These are phyloP conservation scores for Neofusicoccum sp. DNA, from an alignment of 2,329 filamentous ascomycete species.

Conservation along the genomic window DNA sequence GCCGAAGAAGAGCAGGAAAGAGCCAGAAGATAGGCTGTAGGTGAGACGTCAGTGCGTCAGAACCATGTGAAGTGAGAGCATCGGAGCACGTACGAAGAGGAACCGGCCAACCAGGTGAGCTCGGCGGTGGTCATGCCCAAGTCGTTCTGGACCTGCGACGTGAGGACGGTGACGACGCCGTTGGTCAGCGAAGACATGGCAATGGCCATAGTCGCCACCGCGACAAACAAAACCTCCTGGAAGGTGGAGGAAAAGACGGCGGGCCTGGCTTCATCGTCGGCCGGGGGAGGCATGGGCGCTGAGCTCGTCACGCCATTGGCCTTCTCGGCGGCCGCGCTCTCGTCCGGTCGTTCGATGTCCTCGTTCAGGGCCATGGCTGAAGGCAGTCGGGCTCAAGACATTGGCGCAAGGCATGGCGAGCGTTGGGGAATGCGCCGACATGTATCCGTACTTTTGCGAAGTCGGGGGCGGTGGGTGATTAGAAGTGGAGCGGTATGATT, in stretches of 20 bases:
- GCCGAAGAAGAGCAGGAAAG: slow-evolving; percentile 68
- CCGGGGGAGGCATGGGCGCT: not conserved
- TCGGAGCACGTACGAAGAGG: slow-evolving; percentile 53
- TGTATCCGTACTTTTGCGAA: not conserved
- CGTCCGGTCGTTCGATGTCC: not conserved
- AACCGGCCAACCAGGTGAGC: slow-evolving; percentile 68
- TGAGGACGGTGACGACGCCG: slow-evolving; percentile 64
- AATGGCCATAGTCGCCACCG: slow-evolving; percentile 68
- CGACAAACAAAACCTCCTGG: slow-evolving; percentile 66
- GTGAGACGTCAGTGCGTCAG: not conserved
- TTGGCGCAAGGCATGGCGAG: not conserved
- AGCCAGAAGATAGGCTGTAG: slow-evolving; percentile 60
- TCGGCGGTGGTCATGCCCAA: slow-evolving; percentile 66
- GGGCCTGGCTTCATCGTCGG: slow-evolving; percentile 43
- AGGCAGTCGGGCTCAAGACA: not conserved
- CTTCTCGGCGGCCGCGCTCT: not conserved
- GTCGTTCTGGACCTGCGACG: slow-evolving; percentile 61
- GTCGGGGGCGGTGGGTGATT: slow-evolving; percentile 1
- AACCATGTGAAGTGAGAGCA: not conserved
- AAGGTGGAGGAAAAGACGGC: slow-evolving; percentile 64
- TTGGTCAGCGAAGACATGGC: slow-evolving; percentile 63
- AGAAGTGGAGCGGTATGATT: slow-evolving; percentile 1
- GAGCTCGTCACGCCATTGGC: not conserved
- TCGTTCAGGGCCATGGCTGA: slow-evolving; percentile 3
- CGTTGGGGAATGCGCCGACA: not conserved